These are phyloP conservation scores for Yamadazyma insecticola DNA, from an alignment of 805 yeast genomes.

Conservation along the genomic window DNA sequence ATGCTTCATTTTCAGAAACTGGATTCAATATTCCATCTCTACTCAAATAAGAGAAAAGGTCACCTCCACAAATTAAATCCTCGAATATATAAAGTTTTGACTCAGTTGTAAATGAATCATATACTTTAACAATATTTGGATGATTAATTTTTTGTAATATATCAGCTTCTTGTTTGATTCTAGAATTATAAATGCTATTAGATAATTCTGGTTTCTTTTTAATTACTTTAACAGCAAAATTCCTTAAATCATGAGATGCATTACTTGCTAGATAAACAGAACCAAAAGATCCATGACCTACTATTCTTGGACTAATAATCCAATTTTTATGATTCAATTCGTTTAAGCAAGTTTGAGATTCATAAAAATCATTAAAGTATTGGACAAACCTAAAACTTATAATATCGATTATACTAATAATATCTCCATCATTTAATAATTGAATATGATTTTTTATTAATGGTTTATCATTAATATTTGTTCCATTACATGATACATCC, in stretches of 20 bases:
- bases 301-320: constrained; percentile 35
- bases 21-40: constrained; percentile 35
- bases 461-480: constrained; percentile 34
- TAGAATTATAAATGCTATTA: too few relatives aligned
- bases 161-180: constrained; percentile 33
- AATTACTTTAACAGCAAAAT: constrained; percentile 50
- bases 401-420: constrained; percentile 11
- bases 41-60: constrained; percentile 51
- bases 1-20: constrained; percentile 50
- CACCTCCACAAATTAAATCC: constrained; percentile 54
- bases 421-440: constrained; percentile 36
- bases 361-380: constrained; percentile 24
- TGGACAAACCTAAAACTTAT: neutral
- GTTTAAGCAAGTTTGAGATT: constrained; percentile 1
- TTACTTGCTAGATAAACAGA: constrained; percentile 38
- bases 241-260: constrained; percentile 6
- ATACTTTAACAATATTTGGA: constrained; percentile 46
- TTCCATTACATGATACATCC: constrained; percentile 51
- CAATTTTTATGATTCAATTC: constrained; percentile 20
- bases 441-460: constrained; percentile 26
- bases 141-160: constrained; percentile 37
- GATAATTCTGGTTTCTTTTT: neutral
- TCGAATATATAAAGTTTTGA: constrained; percentile 41
- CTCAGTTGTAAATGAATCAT: constrained; percentile 25
- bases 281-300: constrained; percentile 61